These are phyloP conservation scores for Lactifluus piperatus DNA, from an alignment of 768 basidiomycete species.

Conservation along the genomic window DNA sequence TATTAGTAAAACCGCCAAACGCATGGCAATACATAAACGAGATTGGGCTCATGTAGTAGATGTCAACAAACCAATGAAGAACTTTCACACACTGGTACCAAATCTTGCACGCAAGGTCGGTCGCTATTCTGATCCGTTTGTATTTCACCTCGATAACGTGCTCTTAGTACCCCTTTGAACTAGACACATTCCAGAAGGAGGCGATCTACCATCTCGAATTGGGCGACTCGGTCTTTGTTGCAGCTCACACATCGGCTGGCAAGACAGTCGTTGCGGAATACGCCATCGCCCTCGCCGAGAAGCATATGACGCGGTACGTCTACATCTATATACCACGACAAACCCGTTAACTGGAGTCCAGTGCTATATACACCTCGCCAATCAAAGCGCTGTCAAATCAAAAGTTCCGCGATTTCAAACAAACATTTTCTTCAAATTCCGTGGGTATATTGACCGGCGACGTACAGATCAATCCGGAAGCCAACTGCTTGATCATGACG, in stretches of 20 bases:
- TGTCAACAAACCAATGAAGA: conserved; percentile 79
- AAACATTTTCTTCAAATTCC: conserved; percentile 82
- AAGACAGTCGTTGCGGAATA: conserved; percentile 99
- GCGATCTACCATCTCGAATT: conserved; percentile 96
- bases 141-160: background rate
- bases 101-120: conserved; percentile 89
- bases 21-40: conserved; percentile 57
- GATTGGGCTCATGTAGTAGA: conserved; percentile 99
- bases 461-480: conserved; percentile 98
- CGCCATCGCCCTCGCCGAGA: conserved; percentile 91
- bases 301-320: conserved; percentile 94
- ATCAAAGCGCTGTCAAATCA: conserved; percentile 99
- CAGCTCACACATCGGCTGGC: conserved; percentile 98
- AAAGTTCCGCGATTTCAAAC: conserved; percentile 98
- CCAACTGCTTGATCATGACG: conserved; percentile 93
- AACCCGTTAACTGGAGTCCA: conserved; percentile 26
- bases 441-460: conserved; percentile 98
- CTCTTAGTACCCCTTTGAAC: conserved; percentile 89
- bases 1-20: conserved; percentile 33
- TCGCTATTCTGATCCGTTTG: background rate
- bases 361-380: conserved; percentile 97
- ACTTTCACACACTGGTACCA: conserved; percentile 89
- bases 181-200: conserved; percentile 98
- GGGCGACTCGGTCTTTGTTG: conserved; percentile 98
- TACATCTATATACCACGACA: background rate